Base-by-base conservation (phyloP, 441 rosid genomes). In the Pelargonium fulgidum region DNA sequence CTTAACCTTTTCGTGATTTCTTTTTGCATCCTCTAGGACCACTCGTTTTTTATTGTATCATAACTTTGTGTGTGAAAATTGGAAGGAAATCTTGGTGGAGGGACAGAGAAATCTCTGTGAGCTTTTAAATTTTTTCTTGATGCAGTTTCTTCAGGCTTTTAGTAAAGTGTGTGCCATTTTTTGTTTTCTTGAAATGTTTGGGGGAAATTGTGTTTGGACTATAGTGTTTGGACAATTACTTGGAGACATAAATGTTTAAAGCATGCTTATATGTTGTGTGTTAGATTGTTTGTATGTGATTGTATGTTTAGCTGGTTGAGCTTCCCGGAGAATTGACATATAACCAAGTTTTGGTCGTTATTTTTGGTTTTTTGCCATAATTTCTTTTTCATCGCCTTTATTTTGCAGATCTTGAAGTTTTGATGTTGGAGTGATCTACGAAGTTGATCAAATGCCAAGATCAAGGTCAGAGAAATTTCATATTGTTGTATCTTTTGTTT, bases 361-460 rank as follows among this genome's bases (percentile, higher is more conserved):
- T 68, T 67, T 62, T 58, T 44, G 19, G 58, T 50, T 3, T 22
- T 47, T 47, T 1, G 54, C 54, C 16, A 10, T 47, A 12, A 47
- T 4, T 47, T 47, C 24, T 10, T 47, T 47, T 47, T 47, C 14
- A 7, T 24, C 3, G 48, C 54, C n/a, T 47, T n/a, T 6, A 41
- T 69, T 69, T 64, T 42, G 68, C 80, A 80, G 75, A 73, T 65
- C 36, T 58, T 64, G 69, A 63, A 63, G 45, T 73, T 66, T 42
- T 66, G 29, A 72, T 1, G 13, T 52, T 64, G 47, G 48, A 20
- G 29, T 26, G 7, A 7, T 62, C 47, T 67, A 70, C 72, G 29
- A 67, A 47, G 64, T 42, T 63, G 13, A 69, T 29, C 73, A 75
- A 65, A 87, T 85, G 96, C 89, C 85, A 19, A 84, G 87, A 81